These are phyloP conservation scores for Coelastrella sp. DNA, from an alignment of 139 green algal genomes.

Conservation along the genomic window DNA sequence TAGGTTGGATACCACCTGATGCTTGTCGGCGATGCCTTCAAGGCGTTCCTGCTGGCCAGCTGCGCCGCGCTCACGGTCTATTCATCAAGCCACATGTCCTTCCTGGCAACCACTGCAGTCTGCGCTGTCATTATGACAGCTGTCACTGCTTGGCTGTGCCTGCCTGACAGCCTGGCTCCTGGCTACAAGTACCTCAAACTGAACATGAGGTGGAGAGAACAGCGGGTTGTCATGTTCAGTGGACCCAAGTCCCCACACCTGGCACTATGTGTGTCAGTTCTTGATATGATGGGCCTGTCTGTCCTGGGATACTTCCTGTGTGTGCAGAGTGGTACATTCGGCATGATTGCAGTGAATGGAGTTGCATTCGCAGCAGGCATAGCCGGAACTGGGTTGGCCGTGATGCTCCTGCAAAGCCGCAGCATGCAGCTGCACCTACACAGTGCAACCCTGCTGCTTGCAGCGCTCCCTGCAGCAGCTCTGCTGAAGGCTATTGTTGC, in stretches of 20 bases:
- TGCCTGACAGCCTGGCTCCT: conserved; percentile 35
- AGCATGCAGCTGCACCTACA: conserved; percentile 43
- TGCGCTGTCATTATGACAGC: conserved; percentile 4
- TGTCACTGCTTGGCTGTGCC: conserved; percentile 12
- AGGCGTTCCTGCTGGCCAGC: conserved; percentile 36
- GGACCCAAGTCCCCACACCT: conserved; percentile 20
- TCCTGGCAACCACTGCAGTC: conserved; percentile 18
- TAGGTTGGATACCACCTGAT: conserved; percentile 46
- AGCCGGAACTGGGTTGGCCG: background rate
- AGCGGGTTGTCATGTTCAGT: conserved; percentile 32
- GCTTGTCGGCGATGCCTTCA: conserved; percentile 37
- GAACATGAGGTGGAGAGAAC: conserved; percentile 43
- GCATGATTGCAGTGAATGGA: conserved; percentile 35
- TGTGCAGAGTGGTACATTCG: background rate
- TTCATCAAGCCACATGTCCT: conserved; percentile 22
- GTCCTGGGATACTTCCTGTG: conserved; percentile 29
- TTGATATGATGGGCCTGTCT: conserved; percentile 35
- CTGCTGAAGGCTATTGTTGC: conserved; percentile 35
- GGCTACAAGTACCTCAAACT: conserved; percentile 41
- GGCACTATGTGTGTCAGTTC: background rate
- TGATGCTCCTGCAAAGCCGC: conserved; percentile 24
- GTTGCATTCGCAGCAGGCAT: conserved; percentile 3
- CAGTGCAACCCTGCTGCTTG: conserved; percentile 33
- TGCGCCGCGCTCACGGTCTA: conserved; percentile 26
- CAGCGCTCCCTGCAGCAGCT: conserved; percentile 11